Conservation (phyloP, 2,329 filamentous ascomycete genomes). For the Stylonectria norvegica region DNA sequence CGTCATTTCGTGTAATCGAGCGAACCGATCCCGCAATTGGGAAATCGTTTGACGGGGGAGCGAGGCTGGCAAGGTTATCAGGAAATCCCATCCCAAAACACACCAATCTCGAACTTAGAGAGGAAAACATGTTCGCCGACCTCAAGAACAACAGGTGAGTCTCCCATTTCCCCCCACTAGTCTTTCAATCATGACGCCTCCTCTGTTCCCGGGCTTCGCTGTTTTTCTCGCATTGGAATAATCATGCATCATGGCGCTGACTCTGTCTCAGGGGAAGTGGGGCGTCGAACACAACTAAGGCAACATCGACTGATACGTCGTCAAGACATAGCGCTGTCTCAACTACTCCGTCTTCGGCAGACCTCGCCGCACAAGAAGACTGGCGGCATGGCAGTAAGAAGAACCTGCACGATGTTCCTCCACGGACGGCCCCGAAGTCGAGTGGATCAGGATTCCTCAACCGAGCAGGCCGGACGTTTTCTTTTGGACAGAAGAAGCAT, state of each 20-base stretch:
- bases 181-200: constrained; percentile 10
- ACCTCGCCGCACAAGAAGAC: constrained; percentile 30
- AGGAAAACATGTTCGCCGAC: constrained; percentile 58
- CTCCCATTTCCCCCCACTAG: constrained; percentile 17
- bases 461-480: constrained; percentile 56
- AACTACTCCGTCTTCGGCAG: constrained; percentile 58
- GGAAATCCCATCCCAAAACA: constrained; percentile 37
- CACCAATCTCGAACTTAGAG: constrained; percentile 39
- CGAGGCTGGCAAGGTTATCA: constrained; percentile 38
- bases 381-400: constrained; percentile 36
- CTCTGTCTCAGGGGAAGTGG: constrained; percentile 52
- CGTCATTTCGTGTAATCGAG: constrained; percentile 59
- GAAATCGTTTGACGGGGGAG: constrained; percentile 51
- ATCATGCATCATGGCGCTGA: constrained; percentile 33
- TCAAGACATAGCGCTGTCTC: constrained; percentile 61
- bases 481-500: constrained; percentile 56
- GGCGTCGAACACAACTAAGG: constrained; percentile 59
- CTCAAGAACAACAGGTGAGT: constrained; percentile 56
- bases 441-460: constrained; percentile 52
- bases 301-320: constrained; percentile 56
- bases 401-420: constrained; percentile 33
- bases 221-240: constrained; percentile 24
- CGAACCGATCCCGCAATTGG: constrained; percentile 43
- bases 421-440: constrained; percentile 45
- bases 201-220: constrained; percentile 13